Conservation (phyloP, 2,329 filamentous ascomycete genomes). For the Bipolaris cookei region DNA sequence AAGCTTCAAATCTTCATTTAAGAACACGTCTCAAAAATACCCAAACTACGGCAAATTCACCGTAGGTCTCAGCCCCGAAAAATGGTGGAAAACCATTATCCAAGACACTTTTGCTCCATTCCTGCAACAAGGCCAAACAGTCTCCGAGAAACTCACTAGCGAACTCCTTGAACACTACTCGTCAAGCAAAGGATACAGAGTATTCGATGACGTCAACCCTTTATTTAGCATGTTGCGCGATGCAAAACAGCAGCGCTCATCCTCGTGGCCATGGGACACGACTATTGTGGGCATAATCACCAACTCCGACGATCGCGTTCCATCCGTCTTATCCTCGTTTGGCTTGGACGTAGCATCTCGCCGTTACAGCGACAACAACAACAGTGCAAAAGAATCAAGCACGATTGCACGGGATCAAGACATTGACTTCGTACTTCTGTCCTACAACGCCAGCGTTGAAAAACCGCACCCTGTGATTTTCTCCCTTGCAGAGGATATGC, state of each 20-base stretch:
- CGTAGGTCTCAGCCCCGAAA: constrained; percentile 56
- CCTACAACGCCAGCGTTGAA: constrained; percentile 66
- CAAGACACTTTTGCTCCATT: constrained; percentile 53
- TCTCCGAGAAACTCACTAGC: constrained; percentile 57
- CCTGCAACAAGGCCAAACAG: constrained; percentile 33
- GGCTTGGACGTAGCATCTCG: constrained; percentile 55
- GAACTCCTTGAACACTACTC: constrained; percentile 62
- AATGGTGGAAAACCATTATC: constrained; percentile 69
- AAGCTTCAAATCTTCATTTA: constrained; percentile 55
- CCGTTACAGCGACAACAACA: constrained; percentile 16
- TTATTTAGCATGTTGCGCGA: constrained; percentile 54
- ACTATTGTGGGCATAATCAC: constrained; percentile 65
- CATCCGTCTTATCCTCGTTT: constrained; percentile 60
- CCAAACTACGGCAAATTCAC: constrained; percentile 66
- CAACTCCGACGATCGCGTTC: constrained; percentile 68
- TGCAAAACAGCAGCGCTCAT: constrained; percentile 1
- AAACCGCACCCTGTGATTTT: constrained; percentile 67
- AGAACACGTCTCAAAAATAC: constrained; percentile 53
- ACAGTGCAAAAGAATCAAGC: constrained; percentile 29
- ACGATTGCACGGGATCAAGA: constrained; percentile 33
- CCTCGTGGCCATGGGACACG: constrained; percentile 46
- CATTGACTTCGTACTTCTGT: constrained; percentile 66
- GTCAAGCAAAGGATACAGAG: constrained; percentile 59
- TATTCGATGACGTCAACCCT: constrained; percentile 56
- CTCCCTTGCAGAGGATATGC: constrained; percentile 57